phyloP scores from a whole-genome alignment of 1,284 basidiomycete species.

The Sporisorium graminicola region DNA sequence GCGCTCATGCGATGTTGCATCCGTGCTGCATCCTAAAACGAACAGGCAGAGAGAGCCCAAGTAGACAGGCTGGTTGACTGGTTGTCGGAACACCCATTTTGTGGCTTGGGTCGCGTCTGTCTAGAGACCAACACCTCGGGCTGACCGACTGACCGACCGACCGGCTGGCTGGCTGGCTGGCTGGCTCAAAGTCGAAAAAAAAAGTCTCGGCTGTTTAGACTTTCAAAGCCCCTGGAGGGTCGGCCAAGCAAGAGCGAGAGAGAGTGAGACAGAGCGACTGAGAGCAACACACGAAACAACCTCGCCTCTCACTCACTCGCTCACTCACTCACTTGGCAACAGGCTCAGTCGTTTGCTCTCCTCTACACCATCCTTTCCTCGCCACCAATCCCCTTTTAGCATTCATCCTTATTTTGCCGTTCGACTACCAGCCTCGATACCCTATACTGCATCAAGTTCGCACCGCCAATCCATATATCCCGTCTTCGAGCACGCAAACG shows the following conservation, averaged over 20 bases:
- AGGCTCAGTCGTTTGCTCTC: conserved; percentile 6
- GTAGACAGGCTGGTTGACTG: not conserved
- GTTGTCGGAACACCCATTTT: conserved; percentile 4
- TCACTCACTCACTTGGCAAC: no score
- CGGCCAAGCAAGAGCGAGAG: not conserved
- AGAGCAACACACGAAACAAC: no score
- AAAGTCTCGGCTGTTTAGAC: conserved; percentile 3
- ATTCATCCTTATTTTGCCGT: not conserved
- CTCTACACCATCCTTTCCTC: no score
- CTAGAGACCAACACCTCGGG: not conserved
- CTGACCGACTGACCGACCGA: not conserved
- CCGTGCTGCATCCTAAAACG: not conserved
- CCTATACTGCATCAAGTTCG: not conserved
- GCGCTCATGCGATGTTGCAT: not conserved
- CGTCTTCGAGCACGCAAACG: no score
- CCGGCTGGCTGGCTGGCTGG: not conserved
- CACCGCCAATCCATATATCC: not conserved
- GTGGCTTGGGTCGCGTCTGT: conserved; percentile 3
- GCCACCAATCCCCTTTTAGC: not conserved
- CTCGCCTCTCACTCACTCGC: not conserved
- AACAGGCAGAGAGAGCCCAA: not conserved
- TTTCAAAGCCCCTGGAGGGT: not conserved
- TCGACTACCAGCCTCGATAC: conserved; percentile 2
- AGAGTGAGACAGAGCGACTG: no score
- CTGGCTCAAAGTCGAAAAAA: not conserved